Percentiles rank a stretch among this genome's conserved stretches.
Evolutionary conservation across 305 asterid genomes (phyloP).

Genomic region (Rubia peregrina): DNA sequence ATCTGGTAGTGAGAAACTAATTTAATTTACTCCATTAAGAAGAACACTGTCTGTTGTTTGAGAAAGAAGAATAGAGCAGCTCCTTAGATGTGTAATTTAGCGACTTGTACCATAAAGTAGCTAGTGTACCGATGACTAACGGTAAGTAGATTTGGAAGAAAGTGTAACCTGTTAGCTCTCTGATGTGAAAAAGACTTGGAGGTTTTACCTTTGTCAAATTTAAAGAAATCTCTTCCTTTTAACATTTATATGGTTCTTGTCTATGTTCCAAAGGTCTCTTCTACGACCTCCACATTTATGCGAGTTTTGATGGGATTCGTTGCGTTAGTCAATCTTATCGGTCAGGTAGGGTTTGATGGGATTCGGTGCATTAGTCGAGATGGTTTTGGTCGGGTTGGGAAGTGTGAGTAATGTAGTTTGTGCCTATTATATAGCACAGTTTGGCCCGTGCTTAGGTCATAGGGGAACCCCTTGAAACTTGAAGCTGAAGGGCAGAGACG

Average conservation of each 20-base stretch:
- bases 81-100: slow-evolving; percentile 32
- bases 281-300: too few species aligned
- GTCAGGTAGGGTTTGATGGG: not conserved
- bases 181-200: slow-evolving; percentile 12
- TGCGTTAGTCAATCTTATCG: too few species aligned
- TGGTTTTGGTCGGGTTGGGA: not conserved
- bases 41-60: not conserved
- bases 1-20: slow-evolving; percentile 14
- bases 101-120: slow-evolving; percentile 36
- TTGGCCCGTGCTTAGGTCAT: not conserved
- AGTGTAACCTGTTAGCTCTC: slow-evolving; percentile 35
- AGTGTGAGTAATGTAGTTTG: not conserved
- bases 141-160: slow-evolving; percentile 27
- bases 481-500: not conserved
- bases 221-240: slow-evolving; percentile 7
- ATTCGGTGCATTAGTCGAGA: not conserved
- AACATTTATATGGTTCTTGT: not conserved
- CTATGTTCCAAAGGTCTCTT: not conserved
- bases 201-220: slow-evolving; percentile 8
- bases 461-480: not conserved
- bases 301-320: not conserved
- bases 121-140: slow-evolving; percentile 33
- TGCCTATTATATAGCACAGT: not conserved
- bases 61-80: slow-evolving; percentile 9
- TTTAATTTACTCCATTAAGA: slow-evolving; percentile 8